Conservation (phyloP, 1,284 basidiomycete species). For the Schizophyllum amplum region DNA sequence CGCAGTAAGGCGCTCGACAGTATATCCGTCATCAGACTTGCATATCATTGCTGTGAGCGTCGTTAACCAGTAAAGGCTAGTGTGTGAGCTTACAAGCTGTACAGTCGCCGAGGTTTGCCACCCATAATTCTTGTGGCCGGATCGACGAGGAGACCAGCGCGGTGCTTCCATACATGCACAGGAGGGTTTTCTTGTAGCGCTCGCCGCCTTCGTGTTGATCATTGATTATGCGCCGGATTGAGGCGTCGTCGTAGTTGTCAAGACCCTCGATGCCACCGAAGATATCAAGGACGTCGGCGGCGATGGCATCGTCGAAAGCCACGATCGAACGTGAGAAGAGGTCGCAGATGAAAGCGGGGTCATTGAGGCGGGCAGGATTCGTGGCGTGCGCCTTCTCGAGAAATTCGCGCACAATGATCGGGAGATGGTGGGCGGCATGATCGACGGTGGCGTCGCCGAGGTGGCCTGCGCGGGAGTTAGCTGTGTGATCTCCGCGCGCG, state of each 20-base stretch:
- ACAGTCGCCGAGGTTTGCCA: constrained; percentile 67
- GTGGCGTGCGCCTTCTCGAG: constrained; percentile 31
- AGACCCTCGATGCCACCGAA: constrained; percentile 50
- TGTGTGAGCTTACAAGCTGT: constrained; percentile 43
- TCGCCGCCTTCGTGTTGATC: constrained; percentile 48
- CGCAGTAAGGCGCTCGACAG: constrained; percentile 44
- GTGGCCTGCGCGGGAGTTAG: constrained; percentile 36
- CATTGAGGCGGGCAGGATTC: constrained; percentile 13
- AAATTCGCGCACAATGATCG: constrained; percentile 55
- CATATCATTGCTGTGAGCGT: constrained; percentile 42
- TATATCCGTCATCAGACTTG: constrained; percentile 36
- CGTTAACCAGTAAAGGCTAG: neutral
- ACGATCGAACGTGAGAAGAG: constrained; percentile 47
- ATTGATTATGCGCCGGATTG: constrained; percentile 51
- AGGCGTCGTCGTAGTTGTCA: constrained; percentile 39
- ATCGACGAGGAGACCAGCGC: constrained; percentile 63
- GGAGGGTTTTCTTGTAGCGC: constrained; percentile 53
- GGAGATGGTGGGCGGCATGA: constrained; percentile 58
- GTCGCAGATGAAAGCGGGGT: constrained; percentile 39
- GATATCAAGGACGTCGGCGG: constrained; percentile 51
- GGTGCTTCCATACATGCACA: constrained; percentile 70
- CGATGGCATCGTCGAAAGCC: constrained; percentile 60
- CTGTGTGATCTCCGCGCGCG: neutral
- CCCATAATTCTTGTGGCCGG: constrained; percentile 57
- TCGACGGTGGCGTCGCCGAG: constrained; percentile 62